Percentiles rank a stretch among this genome's conserved stretches.
These are phyloP conservation scores for Ophiostoma montium DNA, from an alignment of 2,329 filamentous ascomycete genomes.

Conservation along the genomic window DNA sequence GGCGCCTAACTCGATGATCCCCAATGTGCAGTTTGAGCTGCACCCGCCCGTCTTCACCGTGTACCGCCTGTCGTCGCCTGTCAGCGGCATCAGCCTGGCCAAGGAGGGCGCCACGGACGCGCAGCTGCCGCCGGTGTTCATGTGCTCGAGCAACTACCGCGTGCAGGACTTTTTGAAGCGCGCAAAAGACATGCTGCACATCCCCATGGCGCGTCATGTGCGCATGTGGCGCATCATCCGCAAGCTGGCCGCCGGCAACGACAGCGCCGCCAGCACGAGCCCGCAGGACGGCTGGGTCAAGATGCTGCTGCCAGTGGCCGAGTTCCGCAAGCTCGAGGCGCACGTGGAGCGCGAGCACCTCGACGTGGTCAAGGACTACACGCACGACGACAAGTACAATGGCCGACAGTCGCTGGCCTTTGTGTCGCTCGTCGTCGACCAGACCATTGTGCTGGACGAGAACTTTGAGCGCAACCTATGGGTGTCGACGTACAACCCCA, in stretches of 20 bases:
- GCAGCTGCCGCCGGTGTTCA: conserved; percentile 47
- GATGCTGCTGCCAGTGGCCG: conserved; percentile 46
- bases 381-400: conserved; percentile 62
- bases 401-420: conserved; percentile 52
- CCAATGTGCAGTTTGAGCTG: conserved; percentile 68
- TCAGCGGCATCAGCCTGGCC: conserved; percentile 40
- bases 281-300: conserved; percentile 23
- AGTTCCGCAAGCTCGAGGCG: conserved; percentile 47
- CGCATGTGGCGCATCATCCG: conserved; percentile 57
- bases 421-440: conserved; percentile 55
- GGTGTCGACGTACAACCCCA: conserved; percentile 35
- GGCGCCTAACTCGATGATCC: conserved; percentile 37
- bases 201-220: conserved; percentile 59
- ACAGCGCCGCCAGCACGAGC: conserved; percentile 1
- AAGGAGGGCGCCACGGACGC: conserved; percentile 47
- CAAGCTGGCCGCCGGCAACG: conserved; percentile 22
- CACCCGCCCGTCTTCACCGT: conserved; percentile 76
- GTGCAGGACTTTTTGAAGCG: conserved; percentile 64
- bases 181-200: conserved; percentile 52
- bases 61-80: conserved; percentile 57
- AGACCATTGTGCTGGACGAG: conserved; percentile 76
- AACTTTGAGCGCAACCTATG: conserved; percentile 44
- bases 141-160: conserved; percentile 55
- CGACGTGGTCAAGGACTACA: conserved; percentile 50
- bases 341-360: conserved; percentile 51